Evolutionary conservation across 2,329 filamentous ascomycete genomes (phyloP), one percentile per base, ranked within the genome.

Genomic region (Decorospora gaudefroyi): DNA sequence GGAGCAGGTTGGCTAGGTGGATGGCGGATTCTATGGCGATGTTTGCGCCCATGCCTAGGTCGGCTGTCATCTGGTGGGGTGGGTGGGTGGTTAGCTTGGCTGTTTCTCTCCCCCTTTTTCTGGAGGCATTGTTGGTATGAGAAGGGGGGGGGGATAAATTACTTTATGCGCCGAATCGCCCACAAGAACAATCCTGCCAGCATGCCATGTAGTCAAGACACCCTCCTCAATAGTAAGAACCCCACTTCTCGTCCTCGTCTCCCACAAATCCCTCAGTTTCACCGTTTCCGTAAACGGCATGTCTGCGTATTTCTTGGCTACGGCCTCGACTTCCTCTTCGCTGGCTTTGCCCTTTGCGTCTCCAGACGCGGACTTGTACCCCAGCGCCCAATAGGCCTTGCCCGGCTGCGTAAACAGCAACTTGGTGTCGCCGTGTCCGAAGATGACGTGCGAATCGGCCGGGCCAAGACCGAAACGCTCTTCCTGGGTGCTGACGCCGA

Each of bases 81-180:
- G n/a, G 33, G 29, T 5, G n/a, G 3, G 16, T 4, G 4, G 9
- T 15, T 17, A 16, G 23, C 6, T 46, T 6, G 6, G 11, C 8
- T 8, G 4, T 8, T 25, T 1, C 6, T 18, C 8, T n/a, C n/a
- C n/a, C n/a, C n/a, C n/a, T n/a, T n/a, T n/a, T n/a, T n/a, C n/a
- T n/a, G n/a, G n/a, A n/a, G 6, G 19, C n/a, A n/a, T n/a, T n/a
- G n/a, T n/a, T n/a, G n/a, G n/a, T n/a, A n/a, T 21, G 19, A 5
- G 10, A 16, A 31, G 12, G n/a, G 4, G 18, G 30, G 3, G 19
- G 9, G 5, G 10, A 2, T 13, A 15, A 6, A 25, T 33, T 41
- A 52, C 71, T 64, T 76, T 76, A 47, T 76, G 73, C 5, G 66
- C 70, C 1, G 73, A 62, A 49, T 76, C 74, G 0, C 73, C 74